These are phyloP conservation scores for Acarospora socialis DNA, from an alignment of 2,329 filamentous ascomycete genomes.

Conservation along the genomic window DNA sequence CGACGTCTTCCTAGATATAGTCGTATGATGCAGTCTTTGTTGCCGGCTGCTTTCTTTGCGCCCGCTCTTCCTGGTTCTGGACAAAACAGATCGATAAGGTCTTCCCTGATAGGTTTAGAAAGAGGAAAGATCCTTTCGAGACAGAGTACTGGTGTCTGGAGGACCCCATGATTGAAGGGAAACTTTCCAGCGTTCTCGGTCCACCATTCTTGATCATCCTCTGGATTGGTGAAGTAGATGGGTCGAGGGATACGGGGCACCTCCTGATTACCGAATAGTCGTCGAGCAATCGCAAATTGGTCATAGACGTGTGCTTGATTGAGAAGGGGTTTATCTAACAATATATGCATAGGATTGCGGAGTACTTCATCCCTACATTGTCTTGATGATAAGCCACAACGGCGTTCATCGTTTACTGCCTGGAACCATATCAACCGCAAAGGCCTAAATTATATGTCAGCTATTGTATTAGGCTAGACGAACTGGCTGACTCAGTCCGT, in stretches of 20 bases:
- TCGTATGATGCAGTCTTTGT: constrained; percentile 7
- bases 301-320: constrained; percentile 5
- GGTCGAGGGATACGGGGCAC: constrained; percentile 3
- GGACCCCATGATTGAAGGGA: constrained; percentile 3
- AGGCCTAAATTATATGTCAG: too few species aligned
- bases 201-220: constrained; percentile 5
- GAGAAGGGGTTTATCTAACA: too few species aligned
- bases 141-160: constrained; percentile 3
- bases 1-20: constrained; percentile 8
- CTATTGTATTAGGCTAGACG: too few species aligned
- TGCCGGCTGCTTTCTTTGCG: constrained; percentile 4
- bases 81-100: constrained; percentile 6
- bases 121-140: constrained; percentile 9
- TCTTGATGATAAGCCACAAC: too few species aligned
- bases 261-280: constrained; percentile 1
- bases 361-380: too few species aligned
- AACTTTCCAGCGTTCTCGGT: background rate
- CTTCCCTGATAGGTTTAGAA: constrained; percentile 1
- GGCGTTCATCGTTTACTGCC: too few species aligned
- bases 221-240: constrained; percentile 1
- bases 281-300: background rate
- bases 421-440: too few species aligned
- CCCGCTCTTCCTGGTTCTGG: constrained; percentile 3
- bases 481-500: too few species aligned
- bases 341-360: too few species aligned